Conservation (phyloP, 371 early-diverging fungal genomes). For the Syncephalastrum contaminatum region DNA sequence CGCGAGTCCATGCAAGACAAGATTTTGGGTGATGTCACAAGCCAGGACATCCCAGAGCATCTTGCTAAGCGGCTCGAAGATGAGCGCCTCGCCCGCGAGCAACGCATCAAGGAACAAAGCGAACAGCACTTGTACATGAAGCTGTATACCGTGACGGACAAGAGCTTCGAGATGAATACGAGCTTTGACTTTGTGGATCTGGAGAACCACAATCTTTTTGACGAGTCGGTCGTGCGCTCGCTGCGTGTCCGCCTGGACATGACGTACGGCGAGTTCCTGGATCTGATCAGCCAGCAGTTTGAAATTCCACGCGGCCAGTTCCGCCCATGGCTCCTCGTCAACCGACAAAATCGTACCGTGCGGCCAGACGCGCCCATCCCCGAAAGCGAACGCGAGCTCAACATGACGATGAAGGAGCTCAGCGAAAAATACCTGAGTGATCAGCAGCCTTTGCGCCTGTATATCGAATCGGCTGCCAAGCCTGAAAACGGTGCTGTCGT, state of each 20-base stretch:
- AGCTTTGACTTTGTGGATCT: constrained; percentile 78
- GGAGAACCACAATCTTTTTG: constrained; percentile 22
- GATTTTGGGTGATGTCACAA: constrained; percentile 65
- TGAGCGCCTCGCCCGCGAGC: constrained; percentile 52
- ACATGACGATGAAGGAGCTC: constrained; percentile 23
- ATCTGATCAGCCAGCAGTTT: constrained; percentile 25
- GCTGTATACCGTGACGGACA: constrained; percentile 57
- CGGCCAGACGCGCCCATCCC: constrained; percentile 66
- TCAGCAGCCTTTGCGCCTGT: constrained; percentile 19
- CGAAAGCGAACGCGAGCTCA: constrained; percentile 7
- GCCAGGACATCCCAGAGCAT: constrained; percentile 76
- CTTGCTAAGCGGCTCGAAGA: constrained; percentile 61
- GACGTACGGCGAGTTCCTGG: constrained; percentile 33
- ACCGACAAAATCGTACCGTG: constrained; percentile 88
- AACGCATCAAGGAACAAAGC: constrained; percentile 58
- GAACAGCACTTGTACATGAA: constrained; percentile 68
- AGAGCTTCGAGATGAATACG: constrained; percentile 63
- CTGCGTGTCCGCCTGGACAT: constrained; percentile 30
- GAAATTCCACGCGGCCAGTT: constrained; percentile 51
- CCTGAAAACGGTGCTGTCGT: constrained; percentile 15
- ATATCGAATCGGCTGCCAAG: constrained; percentile 17
- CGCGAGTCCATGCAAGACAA: constrained; percentile 69
- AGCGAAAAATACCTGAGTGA: constrained; percentile 16
- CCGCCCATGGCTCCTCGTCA: constrained; percentile 85
- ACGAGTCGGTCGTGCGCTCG: constrained; percentile 11